Conservation (phyloP, 2,329 filamentous ascomycete genomes). For the Dactylellina drechsleri region DNA sequence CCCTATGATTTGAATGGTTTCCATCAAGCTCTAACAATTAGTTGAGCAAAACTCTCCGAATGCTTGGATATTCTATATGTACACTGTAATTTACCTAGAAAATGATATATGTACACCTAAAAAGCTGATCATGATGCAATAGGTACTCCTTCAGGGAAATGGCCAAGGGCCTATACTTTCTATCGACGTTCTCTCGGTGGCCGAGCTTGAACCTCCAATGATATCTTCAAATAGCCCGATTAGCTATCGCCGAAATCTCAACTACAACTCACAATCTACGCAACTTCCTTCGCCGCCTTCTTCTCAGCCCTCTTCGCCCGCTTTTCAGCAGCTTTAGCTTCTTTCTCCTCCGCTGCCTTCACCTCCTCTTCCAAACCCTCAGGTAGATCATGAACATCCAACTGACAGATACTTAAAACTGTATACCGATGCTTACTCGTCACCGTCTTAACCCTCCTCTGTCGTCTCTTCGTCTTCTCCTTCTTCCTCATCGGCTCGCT, state of each 20-base stretch:
- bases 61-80: slow-evolving; percentile 17
- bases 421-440: slow-evolving; percentile 93
- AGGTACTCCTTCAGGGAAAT: no score
- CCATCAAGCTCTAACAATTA: no score
- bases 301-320: neutral
- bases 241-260: neutral
- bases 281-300: neutral
- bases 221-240: neutral
- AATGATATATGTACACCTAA: neutral
- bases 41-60: neutral
- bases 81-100: slow-evolving; percentile 1
- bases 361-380: slow-evolving; percentile 65
- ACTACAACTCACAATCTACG: neutral
- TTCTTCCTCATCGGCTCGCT: slow-evolving; percentile 79
- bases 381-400: slow-evolving; percentile 73
- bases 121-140: neutral
- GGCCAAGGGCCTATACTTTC: no score
- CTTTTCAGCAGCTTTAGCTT: slow-evolving; percentile 4
- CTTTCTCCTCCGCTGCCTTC: slow-evolving; percentile 56
- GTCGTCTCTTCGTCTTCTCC: slow-evolving; percentile 83
- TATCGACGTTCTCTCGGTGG: no score
- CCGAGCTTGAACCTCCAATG: no score
- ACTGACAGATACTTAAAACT: slow-evolving; percentile 81
- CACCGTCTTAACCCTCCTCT: slow-evolving; percentile 77
- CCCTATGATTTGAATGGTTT: no score